Base-by-base conservation (phyloP, 768 basidiomycete species). In the Rhodotorula paludigena region DNA sequence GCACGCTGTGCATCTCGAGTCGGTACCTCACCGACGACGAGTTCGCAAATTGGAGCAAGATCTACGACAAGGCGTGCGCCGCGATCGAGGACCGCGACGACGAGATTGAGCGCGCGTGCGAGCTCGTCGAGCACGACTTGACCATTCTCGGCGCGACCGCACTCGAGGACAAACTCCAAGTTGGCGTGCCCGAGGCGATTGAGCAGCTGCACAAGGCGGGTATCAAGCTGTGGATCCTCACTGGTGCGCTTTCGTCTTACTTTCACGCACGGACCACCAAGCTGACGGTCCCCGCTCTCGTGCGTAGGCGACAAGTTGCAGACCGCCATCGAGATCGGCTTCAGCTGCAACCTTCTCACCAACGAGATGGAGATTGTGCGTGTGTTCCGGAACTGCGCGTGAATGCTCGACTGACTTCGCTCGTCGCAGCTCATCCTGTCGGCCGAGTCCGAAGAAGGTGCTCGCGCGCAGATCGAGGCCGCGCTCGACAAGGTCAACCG, bases 241-340 rank as follows among this genome's bases (percentile, higher is more conserved):
- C 94, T 42, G 92, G 89, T 88, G 63, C 42, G 80, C 32, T 47
- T 55, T 49, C 52, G 42, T 60, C 58, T 66, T 8, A 57, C 32
- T 35, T 45, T 8, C 69, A 33, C n/a, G 8, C 36, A 33, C 16
- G 9, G 16, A 3, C 33, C 2, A 25, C 23, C 35, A 10, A 4
- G 35, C 10, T 32, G 10, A 32, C 18, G 30, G 2, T 51, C 14
- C 42, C 9, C 16, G 3, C 45, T 16, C 3, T 18, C 63, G 38
- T 25, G 5, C 3, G 16, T 48, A 88, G 90, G 93, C 35, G 94
- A 99, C 80, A 99, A 99, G 79, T 82, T 97, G 1, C 93, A 98
- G 78, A 99, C 94, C 1, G 94, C 94, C 21, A 97, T 99, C 76
- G 94, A 97, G 77, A 98, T 99, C 69, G 94, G 89, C 18, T 98